Evolutionary conservation across 306 rosid species (phyloP).

Genomic region (Quercus berberidifolia): DNA sequence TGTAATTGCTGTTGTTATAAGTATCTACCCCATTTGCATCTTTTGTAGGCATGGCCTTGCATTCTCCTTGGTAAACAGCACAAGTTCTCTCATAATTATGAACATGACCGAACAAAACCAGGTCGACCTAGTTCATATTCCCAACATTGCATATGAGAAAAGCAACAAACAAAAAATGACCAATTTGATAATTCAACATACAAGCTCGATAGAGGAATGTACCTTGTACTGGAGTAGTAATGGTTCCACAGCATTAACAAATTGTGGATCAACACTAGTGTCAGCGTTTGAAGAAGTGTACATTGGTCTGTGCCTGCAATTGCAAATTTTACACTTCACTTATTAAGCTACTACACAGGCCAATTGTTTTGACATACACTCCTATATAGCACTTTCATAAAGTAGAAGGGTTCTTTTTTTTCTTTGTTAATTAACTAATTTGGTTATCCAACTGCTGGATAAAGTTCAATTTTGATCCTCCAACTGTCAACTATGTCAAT

Average conservation of each 20-base stretch:
- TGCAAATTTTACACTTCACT: not conserved
- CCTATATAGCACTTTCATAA: too few species aligned
- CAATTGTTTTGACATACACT: too few species aligned
- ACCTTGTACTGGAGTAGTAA: conserved; percentile 62
- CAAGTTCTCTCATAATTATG: conserved; percentile 91
- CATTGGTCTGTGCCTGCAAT: conserved; percentile 86
- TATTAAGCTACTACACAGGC: too few species aligned
- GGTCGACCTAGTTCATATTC: conserved; percentile 58
- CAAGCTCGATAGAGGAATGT: not conserved
- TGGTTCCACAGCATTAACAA: conserved; percentile 62
- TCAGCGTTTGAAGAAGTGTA: conserved; percentile 42
- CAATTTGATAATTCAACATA: not conserved
- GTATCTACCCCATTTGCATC: conserved; percentile 57
- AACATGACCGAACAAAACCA: conserved; percentile 76
- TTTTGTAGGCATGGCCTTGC: conserved; percentile 62
- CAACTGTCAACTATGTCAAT: too few species aligned
- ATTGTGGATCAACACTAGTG: conserved; percentile 8
- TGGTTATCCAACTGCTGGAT: too few species aligned
- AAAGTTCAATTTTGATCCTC: too few species aligned
- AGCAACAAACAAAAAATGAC: not conserved
- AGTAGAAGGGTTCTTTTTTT: too few species aligned
- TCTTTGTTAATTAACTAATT: too few species aligned
- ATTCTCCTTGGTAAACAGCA: conserved; percentile 34
- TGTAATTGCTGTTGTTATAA: conserved; percentile 58
- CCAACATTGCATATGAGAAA: not conserved